Evolutionary conservation across 805 yeast genomes (phyloP).

Genomic region (Kluyveromyces lactis): DNA sequence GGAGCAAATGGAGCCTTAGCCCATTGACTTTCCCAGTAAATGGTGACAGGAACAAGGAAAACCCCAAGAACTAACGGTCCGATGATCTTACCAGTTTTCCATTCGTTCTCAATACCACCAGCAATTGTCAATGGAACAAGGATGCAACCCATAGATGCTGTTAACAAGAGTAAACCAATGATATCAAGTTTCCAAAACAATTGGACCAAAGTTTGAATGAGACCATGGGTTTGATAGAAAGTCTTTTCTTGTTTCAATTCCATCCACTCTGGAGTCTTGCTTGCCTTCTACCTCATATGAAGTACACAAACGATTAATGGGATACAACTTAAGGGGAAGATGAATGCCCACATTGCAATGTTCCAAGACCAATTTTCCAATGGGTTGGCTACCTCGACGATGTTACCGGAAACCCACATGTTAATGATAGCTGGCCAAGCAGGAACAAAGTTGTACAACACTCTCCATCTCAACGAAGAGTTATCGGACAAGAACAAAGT

Average conservation of each 20-base stretch:
- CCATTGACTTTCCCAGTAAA: slow-evolving; percentile 44
- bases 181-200: slow-evolving; percentile 51
- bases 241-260: slow-evolving; percentile 25
- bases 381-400: slow-evolving; percentile 33
- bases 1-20: slow-evolving; percentile 49
- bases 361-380: slow-evolving; percentile 56
- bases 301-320: slow-evolving; percentile 35
- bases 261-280: slow-evolving; percentile 33
- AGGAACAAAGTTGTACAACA: slow-evolving; percentile 55
- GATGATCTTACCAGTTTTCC: slow-evolving; percentile 47
- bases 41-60: slow-evolving; percentile 40
- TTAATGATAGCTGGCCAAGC: slow-evolving; percentile 67
- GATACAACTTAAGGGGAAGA: slow-evolving; percentile 39
- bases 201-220: slow-evolving; percentile 17
- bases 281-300: slow-evolving; percentile 36
- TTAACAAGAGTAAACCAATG: slow-evolving; percentile 43
- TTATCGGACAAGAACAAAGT: slow-evolving; percentile 57
- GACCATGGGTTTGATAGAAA: slow-evolving; percentile 3
- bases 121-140: slow-evolving; percentile 60
- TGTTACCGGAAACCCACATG: slow-evolving; percentile 68
- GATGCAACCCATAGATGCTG: slow-evolving; percentile 45
- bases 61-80: slow-evolving; percentile 51
- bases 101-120: slow-evolving; percentile 40
- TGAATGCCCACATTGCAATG: slow-evolving; percentile 50
- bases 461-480: slow-evolving; percentile 64